Conservation (phyloP, 2,329 filamentous ascomycete species). For the Sporothrix brasiliensis region DNA sequence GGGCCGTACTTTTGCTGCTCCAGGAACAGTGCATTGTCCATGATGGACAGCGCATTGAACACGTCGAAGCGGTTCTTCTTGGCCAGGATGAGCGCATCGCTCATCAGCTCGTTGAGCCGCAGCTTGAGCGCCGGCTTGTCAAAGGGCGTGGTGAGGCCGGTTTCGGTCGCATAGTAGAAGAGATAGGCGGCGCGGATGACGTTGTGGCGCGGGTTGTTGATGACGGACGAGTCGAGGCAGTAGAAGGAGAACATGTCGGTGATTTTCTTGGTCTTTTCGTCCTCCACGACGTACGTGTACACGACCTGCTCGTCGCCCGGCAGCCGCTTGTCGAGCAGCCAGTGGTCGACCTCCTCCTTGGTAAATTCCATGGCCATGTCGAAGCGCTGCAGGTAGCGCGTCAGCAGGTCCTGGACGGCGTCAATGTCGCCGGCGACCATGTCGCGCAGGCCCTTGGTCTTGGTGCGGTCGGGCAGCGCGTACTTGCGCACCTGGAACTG, state of each 20-base stretch:
- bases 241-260: constrained; percentile 99
- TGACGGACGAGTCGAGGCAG: constrained; percentile 88
- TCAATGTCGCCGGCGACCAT: constrained; percentile 81
- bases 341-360: constrained; percentile 81
- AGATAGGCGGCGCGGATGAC: constrained; percentile 89
- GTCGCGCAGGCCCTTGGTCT: constrained; percentile 72
- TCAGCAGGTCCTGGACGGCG: constrained; percentile 72
- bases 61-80: constrained; percentile 88
- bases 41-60: constrained; percentile 90
- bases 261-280: constrained; percentile 69
- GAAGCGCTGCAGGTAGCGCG: constrained; percentile 76
- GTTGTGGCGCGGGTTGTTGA: constrained; percentile 76
- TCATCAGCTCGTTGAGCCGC: constrained; percentile 78
- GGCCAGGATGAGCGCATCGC: constrained; percentile 84
- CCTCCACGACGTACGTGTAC: constrained; percentile 90
- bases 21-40: constrained; percentile 93
- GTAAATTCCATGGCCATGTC: constrained; percentile 82
- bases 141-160: constrained; percentile 64
- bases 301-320: constrained; percentile 75
- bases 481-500: constrained; percentile 85
- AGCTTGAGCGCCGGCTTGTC: constrained; percentile 66
- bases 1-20: constrained; percentile 92
- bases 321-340: constrained; percentile 74
- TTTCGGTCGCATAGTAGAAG: constrained; percentile 92
- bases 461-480: constrained; percentile 73